phyloP scores from a whole-genome alignment of 306 rosid species.

The Heteromeles arbutifolia region DNA sequence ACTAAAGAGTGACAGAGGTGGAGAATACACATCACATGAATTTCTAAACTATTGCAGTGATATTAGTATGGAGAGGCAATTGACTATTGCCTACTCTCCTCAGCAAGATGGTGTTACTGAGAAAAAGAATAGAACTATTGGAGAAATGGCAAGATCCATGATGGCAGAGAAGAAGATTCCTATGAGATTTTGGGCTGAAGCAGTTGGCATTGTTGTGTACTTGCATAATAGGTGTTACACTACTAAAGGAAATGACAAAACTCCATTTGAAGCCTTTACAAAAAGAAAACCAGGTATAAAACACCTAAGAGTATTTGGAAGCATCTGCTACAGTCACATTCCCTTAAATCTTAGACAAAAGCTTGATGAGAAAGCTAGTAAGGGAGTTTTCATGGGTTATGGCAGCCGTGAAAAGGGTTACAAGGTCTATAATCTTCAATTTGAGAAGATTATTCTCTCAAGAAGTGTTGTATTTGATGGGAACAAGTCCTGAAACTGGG shows the following conservation, averaged over 20 bases:
- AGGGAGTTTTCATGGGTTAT: neutral
- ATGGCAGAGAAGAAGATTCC: neutral
- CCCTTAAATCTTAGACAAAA: neutral
- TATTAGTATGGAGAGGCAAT: neutral
- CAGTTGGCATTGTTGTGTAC: neutral
- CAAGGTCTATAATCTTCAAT: neutral
- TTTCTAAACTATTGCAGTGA: neutral
- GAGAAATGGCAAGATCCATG: neutral
- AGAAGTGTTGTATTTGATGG: neutral
- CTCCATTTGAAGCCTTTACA: neutral
- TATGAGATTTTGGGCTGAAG: neutral
- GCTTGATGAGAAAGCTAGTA: neutral
- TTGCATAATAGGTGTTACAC: neutral
- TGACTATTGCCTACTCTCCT: neutral
- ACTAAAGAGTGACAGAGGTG: neutral
- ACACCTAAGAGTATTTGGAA: neutral
- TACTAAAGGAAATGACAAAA: neutral
- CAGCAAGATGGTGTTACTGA: neutral
- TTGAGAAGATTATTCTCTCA: neutral
- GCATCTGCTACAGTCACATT: neutral
- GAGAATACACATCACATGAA: neutral
- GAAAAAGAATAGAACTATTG: neutral
- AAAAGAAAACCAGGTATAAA: neutral
- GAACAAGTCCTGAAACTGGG: neutral
- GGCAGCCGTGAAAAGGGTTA: neutral